phyloP scores from a whole-genome alignment of 129 eudicot species.

The Artemisia tridentata region DNA sequence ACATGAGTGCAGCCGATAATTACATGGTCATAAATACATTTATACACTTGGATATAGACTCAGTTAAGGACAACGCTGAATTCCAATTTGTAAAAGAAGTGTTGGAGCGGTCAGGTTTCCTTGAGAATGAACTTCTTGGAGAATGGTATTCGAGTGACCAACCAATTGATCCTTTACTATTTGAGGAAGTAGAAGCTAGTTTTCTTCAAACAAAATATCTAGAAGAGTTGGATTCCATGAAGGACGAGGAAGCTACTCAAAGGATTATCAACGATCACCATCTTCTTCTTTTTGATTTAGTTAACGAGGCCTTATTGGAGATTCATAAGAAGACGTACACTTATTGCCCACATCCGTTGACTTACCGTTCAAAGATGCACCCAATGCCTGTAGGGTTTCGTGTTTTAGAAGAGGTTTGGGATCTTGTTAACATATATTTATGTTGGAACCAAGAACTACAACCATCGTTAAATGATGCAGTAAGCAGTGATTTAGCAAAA shows the following conservation, averaged over 20 bases:
- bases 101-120: conserved; percentile 61
- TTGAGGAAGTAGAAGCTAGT: conserved; percentile 53
- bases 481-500: conserved; percentile 54
- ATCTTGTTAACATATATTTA: conserved; percentile 47
- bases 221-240: conserved; percentile 30
- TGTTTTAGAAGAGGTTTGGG: conserved; percentile 83
- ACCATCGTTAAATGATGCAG: conserved; percentile 55
- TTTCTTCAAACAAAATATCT: conserved; percentile 32
- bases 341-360: conserved; percentile 57
- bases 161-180: conserved; percentile 62
- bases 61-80: conserved; percentile 32
- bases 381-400: conserved; percentile 68
- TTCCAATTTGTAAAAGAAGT: conserved; percentile 65
- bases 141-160: conserved; percentile 65
- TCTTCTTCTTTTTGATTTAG: conserved; percentile 67
- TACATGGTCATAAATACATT: conserved; percentile 5
- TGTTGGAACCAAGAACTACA: conserved; percentile 43
- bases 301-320: conserved; percentile 66
- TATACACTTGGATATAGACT: conserved; percentile 31
- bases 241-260: conserved; percentile 43
- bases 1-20: background rate
- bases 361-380: conserved; percentile 42
- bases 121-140: conserved; percentile 42
- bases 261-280: conserved; percentile 36
- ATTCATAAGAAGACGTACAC: conserved; percentile 53